Evolutionary conservation across 805 yeast species (phyloP).

Genomic region (Starmerella sp.): DNA sequence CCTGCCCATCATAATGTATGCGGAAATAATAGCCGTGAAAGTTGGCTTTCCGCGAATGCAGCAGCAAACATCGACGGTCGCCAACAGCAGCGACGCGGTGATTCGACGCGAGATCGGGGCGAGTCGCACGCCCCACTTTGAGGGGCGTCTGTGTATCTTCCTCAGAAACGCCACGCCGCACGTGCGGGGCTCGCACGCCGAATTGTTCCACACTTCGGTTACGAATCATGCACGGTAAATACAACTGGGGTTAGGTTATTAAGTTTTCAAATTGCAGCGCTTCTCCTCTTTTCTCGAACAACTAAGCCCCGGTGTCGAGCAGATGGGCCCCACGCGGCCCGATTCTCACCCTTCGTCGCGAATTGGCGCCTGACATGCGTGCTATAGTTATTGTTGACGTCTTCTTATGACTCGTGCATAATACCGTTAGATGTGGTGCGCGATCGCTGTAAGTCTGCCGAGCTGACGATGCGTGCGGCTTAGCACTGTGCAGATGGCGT

Average conservation of each 20-base stretch:
- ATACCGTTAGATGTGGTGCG: neutral
- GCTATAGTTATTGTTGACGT: neutral
- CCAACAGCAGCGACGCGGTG: no score
- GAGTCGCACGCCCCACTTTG: no score
- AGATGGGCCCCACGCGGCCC: neutral
- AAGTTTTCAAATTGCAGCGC: neutral
- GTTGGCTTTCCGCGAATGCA: no score
- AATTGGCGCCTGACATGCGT: neutral
- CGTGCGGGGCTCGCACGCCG: neutral
- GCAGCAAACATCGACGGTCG: no score
- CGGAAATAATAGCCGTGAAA: no score
- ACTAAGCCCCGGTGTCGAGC: neutral
- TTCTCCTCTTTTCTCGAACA: neutral
- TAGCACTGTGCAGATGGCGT: neutral
- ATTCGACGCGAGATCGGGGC: no score
- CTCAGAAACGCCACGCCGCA: neutral
- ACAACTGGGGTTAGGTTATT: neutral
- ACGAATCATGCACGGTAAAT: neutral
- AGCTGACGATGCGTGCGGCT: neutral
- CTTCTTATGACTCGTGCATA: neutral
- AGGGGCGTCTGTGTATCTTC: neutral
- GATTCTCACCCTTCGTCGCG: neutral
- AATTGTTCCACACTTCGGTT: neutral
- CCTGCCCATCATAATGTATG: no score
- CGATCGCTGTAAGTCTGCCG: neutral